These are phyloP conservation scores for Nephelium lappaceum DNA, from an alignment of 345 rosid genomes.

Conservation along the genomic window DNA sequence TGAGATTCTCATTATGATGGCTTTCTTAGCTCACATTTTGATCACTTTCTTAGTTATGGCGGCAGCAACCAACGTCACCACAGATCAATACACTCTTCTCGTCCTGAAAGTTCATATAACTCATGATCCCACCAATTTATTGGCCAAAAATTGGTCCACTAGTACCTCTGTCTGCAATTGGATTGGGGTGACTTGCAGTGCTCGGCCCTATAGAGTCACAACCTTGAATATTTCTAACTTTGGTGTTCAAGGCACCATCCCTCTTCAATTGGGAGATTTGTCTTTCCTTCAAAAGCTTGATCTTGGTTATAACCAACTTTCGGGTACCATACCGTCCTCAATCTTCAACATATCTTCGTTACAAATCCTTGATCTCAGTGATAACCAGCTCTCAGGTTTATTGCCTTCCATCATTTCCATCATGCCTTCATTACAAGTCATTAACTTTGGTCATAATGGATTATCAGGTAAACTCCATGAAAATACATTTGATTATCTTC, in stretches of 20 bases:
- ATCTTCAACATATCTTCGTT: slow-evolving; percentile 11
- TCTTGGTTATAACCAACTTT: neutral
- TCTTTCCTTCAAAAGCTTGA: neutral
- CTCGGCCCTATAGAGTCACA: slow-evolving; percentile 16
- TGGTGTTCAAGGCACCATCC: slow-evolving; percentile 13
- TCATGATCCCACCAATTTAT: neutral
- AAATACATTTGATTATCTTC: neutral
- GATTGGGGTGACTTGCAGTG: slow-evolving; percentile 14
- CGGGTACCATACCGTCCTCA: slow-evolving; percentile 8
- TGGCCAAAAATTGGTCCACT: slow-evolving; percentile 8
- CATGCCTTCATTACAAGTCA: neutral
- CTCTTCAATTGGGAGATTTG: slow-evolving; percentile 3
- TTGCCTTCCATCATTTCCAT: neutral
- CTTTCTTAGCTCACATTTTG: neutral
- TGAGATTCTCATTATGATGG: too few relatives aligned
- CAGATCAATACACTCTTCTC: slow-evolving; percentile 5
- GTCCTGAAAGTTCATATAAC: neutral
- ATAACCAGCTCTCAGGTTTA: neutral
- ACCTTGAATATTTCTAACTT: neutral
- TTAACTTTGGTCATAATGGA: too few relatives aligned
- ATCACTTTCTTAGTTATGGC: neutral
- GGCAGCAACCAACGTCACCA: neutral
- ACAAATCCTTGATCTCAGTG: neutral
- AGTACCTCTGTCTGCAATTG: neutral
- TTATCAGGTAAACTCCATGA: neutral